Evolutionary conservation across 2,329 filamentous ascomycete species (phyloP).

Genomic region (Claviceps maximensis): DNA sequence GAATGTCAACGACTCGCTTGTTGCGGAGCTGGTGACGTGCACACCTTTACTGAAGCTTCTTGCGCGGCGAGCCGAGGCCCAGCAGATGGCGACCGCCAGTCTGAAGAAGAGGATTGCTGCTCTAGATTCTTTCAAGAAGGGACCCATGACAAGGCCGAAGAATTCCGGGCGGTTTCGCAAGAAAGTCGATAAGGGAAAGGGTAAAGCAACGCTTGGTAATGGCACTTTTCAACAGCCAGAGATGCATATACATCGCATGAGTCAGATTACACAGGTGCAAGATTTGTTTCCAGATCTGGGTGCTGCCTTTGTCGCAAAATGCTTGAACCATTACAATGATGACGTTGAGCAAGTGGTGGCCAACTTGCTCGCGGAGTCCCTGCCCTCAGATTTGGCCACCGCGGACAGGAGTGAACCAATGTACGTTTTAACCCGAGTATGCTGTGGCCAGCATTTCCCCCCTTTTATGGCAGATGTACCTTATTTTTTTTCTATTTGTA

Average conservation of each 20-base stretch:
- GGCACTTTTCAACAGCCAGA: conserved; percentile 28
- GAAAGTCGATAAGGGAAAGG: conserved; percentile 56
- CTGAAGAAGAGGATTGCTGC: conserved; percentile 47
- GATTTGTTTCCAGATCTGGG: conserved; percentile 86
- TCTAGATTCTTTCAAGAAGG: conserved; percentile 47
- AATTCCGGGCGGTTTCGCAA: conserved; percentile 29
- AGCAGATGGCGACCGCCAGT: conserved; percentile 37
- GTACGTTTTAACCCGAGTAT: conserved; percentile 22
- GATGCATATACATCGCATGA: conserved; percentile 70
- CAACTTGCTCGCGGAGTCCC: conserved; percentile 64
- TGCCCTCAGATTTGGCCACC: conserved; percentile 53
- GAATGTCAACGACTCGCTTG: conserved; percentile 55
- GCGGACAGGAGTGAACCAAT: conserved; percentile 53
- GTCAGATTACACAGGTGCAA: conserved; percentile 77
- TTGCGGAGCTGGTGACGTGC: conserved; percentile 67
- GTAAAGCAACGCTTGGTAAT: conserved; percentile 18
- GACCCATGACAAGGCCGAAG: conserved; percentile 36
- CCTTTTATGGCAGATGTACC: neutral
- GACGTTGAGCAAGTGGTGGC: conserved; percentile 68
- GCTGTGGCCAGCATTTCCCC: neutral
- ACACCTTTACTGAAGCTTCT: conserved; percentile 62
- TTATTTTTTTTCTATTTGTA: too few relatives aligned
- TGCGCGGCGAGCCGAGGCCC: conserved; percentile 36
- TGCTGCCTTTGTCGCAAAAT: conserved; percentile 63
- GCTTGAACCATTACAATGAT: conserved; percentile 68